A percentile compares a stretch with the other conserved stretches of the same genome.
These are phyloP conservation scores for Betula pendula DNA, from an alignment of 306 rosid species.

Conservation along the genomic window DNA sequence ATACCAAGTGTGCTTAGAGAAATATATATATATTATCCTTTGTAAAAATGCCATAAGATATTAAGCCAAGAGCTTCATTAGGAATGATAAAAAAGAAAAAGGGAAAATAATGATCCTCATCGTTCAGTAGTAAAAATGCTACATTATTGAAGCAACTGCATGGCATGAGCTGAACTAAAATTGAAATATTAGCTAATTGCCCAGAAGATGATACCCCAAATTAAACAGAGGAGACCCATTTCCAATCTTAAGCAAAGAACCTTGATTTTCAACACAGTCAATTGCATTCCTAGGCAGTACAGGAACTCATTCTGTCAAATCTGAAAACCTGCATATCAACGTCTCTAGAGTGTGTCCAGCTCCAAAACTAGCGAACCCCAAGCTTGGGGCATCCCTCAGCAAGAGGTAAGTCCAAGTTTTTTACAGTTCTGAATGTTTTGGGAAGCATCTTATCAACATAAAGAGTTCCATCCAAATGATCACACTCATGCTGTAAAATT, in stretches of 20 bases:
- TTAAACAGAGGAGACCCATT: neutral
- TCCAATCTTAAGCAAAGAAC: neutral
- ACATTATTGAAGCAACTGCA: neutral
- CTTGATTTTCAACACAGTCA: neutral
- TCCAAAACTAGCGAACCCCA: conserved; percentile 43
- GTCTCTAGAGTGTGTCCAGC: neutral
- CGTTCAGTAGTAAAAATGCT: neutral
- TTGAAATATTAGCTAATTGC: neutral
- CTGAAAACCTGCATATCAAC: neutral
- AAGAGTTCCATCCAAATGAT: conserved; percentile 84
- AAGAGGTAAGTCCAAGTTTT: conserved; percentile 74
- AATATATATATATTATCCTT: neutral
- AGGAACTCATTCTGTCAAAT: neutral
- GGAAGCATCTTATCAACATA: conserved; percentile 89
- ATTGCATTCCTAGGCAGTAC: neutral
- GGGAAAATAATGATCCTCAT: neutral
- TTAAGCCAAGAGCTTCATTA: neutral
- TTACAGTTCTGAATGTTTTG: conserved; percentile 72
- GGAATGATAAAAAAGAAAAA: neutral
- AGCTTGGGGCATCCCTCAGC: conserved; percentile 81
- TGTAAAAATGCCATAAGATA: neutral
- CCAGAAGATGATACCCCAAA: neutral
- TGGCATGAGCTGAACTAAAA: neutral
- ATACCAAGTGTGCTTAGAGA: neutral
- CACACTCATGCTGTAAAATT: conserved; percentile 88